A percentile compares a stretch with the other conserved stretches of the same genome.
Evolutionary conservation across 805 yeast genomes (phyloP).

Genomic region (Candida michaelii): DNA sequence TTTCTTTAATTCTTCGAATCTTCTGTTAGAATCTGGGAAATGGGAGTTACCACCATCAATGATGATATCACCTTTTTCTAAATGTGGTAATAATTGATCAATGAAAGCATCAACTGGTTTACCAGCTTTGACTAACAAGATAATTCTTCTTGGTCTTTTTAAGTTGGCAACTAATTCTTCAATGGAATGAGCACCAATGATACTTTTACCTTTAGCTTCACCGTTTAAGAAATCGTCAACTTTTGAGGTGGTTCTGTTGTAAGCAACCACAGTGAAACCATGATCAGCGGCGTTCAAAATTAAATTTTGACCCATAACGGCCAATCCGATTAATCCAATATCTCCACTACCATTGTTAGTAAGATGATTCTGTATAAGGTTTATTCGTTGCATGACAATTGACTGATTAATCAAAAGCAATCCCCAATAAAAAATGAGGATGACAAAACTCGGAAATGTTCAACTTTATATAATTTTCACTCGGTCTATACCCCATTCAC

Average conservation of each 20-base stretch:
- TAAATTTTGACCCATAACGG: slow-evolving; percentile 99
- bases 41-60: slow-evolving; percentile 99
- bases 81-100: slow-evolving; percentile 80
- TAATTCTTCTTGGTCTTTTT: slow-evolving; percentile 96
- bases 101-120: slow-evolving; percentile 90
- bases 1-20: slow-evolving; percentile 81
- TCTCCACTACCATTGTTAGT: slow-evolving; percentile 70
- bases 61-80: slow-evolving; percentile 96
- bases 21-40: slow-evolving; percentile 98
- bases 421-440: slow-evolving; percentile 6
- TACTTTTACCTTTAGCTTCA: slow-evolving; percentile 97
- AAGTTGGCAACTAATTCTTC: slow-evolving; percentile 83
- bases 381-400: slow-evolving; percentile 7
- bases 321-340: slow-evolving; percentile 98
- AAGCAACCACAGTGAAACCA: slow-evolving; percentile 97
- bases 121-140: slow-evolving; percentile 95
- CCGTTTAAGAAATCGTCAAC: slow-evolving; percentile 91
- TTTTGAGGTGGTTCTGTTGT: slow-evolving; percentile 95
- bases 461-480: slow-evolving; percentile 2
- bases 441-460: slow-evolving; percentile 4
- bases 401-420: neutral
- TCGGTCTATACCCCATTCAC: neutral
- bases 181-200: slow-evolving; percentile 92
- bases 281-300: slow-evolving; percentile 98
- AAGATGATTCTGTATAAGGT: slow-evolving; percentile 11